Percentiles rank a stretch among this genome's conserved stretches.
phyloP scores from a whole-genome alignment of 2,329 filamentous ascomycete species.

The Fusarium nodosum region DNA sequence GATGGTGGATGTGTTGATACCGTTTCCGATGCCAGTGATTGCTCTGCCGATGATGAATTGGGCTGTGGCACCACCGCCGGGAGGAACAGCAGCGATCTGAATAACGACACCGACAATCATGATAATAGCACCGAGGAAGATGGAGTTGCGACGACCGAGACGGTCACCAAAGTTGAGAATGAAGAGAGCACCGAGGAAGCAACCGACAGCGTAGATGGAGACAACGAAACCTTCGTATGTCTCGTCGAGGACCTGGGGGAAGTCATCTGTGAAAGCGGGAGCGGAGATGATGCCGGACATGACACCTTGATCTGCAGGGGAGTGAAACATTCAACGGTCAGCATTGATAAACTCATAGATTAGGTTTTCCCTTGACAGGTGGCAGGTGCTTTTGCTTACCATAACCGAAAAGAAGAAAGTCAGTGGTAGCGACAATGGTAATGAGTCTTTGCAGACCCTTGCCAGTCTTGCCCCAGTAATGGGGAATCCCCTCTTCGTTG shows the following conservation, averaged over 20 bases:
- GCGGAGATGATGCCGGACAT: constrained; percentile 69
- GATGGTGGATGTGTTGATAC: constrained; percentile 64
- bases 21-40: constrained; percentile 68
- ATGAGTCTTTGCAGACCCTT: constrained; percentile 37
- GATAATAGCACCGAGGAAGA: constrained; percentile 67
- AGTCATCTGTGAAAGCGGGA: constrained; percentile 63
- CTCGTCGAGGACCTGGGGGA: constrained; percentile 58
- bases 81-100: constrained; percentile 62
- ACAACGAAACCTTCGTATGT: constrained; percentile 64
- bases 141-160: constrained; percentile 65
- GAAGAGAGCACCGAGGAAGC: constrained; percentile 64
- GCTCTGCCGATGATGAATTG: constrained; percentile 66
- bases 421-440: constrained; percentile 38
- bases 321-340: constrained; percentile 6
- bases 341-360: not conserved
- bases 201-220: constrained; percentile 66
- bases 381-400: constrained; percentile 7
- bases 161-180: constrained; percentile 68
- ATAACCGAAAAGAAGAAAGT: constrained; percentile 40
- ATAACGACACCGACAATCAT: constrained; percentile 74
- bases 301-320: constrained; percentile 61
- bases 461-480: constrained; percentile 41
- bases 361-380: constrained; percentile 42
- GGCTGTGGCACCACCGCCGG: constrained; percentile 54
- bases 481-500: constrained; percentile 32